Base-by-base conservation (phyloP, 129 eudicot genomes). In the Helianthus tuberosus region DNA sequence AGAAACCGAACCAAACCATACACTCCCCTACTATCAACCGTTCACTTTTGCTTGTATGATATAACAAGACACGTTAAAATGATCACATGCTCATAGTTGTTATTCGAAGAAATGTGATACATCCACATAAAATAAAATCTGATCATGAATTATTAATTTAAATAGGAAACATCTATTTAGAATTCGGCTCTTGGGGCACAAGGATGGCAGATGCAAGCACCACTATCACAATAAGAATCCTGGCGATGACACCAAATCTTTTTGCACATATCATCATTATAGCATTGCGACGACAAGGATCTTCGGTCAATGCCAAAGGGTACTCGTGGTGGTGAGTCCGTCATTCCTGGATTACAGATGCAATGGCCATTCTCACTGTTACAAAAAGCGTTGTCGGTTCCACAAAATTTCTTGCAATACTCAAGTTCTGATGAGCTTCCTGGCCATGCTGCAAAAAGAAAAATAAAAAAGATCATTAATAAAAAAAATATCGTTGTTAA, bases 181-280 rank as follows among this genome's bases (percentile, higher is more conserved):
- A 48, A 62, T 1, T 60, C 2, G 47, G 2, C 15, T 9, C 13
- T 46, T 0, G 41, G 70, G n/a, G 63, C 36, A 36, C 63, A 50
- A 6, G 62, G 71, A 63, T 63, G 78, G 9, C 78, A 63, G n/a
- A 74, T 23, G n/a, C 78, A 74, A 10, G 41, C 63, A 74, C 78
- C 78, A 5, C 50, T 12, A 13, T 74, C 43, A 16, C 78, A 62
- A 20, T 48, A 74, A 62, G 78, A 36, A 63, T 74, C 71, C 0
- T 11, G 6, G 50, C 20, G 29, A 62, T 11, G 38, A 27, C 78
- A 74, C 78, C 78, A 63, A 35, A 61, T 32, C 0, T 5, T 48
- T 17, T 17, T 63, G 52, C 78, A 74, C 0, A 50, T 74, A 5
- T 63, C 39, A 17, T 74, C 20, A 49, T 32, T 17, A 17, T 46